A percentile compares a stretch with the other conserved stretches of the same genome.
Conservation (phyloP, 2,329 filamentous ascomycete genomes). For the Diaporthe helianthi region DNA sequence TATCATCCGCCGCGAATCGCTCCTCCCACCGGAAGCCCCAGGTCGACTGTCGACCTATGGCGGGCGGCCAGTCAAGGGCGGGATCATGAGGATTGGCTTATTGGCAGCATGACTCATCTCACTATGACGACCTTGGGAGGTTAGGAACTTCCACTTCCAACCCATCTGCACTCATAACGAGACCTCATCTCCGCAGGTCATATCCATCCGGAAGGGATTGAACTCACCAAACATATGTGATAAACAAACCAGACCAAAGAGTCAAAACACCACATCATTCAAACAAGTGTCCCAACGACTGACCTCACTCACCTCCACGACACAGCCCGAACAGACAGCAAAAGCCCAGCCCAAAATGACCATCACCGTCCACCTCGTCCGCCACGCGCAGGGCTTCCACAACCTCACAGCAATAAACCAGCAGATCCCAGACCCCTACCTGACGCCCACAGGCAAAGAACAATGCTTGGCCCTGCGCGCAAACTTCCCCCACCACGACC, state of each 20-base stretch:
- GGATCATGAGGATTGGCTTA: background rate
- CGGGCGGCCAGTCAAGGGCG: background rate
- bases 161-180: background rate
- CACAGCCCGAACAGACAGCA: background rate
- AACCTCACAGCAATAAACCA: constrained; percentile 78
- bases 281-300: background rate
- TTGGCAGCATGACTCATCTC: background rate
- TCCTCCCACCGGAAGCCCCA: background rate
- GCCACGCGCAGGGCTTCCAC: constrained; percentile 82
- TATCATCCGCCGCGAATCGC: background rate
- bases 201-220: background rate
- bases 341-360: constrained; percentile 47
- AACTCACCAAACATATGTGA: background rate
- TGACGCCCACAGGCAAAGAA: constrained; percentile 76
- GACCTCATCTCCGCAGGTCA: background rate
- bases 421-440: constrained; percentile 74
- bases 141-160: background rate
- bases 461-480: constrained; percentile 73
- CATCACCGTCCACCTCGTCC: constrained; percentile 69
- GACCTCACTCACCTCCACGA: background rate
- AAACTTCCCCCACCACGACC: constrained; percentile 69
- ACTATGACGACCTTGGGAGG: background rate
- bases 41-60: constrained; percentile 16
- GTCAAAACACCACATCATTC: background rate
- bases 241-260: background rate